Percentiles rank a stretch among this genome's conserved stretches.
Evolutionary conservation across 768 basidiomycete species (phyloP).

Genomic region (Amanita rimosa): DNA sequence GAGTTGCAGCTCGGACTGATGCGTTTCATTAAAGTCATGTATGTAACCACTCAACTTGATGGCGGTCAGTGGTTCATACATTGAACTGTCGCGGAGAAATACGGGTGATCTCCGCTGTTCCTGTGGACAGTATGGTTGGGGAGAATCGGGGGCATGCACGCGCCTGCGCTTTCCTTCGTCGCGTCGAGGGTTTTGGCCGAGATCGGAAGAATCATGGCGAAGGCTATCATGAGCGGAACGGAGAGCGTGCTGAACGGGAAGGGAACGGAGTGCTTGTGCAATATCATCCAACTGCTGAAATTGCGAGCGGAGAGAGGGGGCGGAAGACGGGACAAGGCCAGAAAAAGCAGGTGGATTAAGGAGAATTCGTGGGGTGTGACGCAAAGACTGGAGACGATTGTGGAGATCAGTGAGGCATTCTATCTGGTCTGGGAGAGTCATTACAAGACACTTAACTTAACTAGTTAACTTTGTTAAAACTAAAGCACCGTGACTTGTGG

Average conservation of each 20-base stretch:
- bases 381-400: constrained; percentile 28
- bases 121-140: constrained; percentile 41
- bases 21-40: constrained; percentile 40
- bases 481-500: background rate
- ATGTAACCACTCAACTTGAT: constrained; percentile 43
- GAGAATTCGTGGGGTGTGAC: constrained; percentile 34
- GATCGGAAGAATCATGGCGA: constrained; percentile 35
- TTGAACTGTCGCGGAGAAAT: constrained; percentile 30
- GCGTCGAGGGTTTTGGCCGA: constrained; percentile 33
- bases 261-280: constrained; percentile 34
- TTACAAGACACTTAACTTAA: no score
- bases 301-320: constrained; percentile 22
- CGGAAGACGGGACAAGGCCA: constrained; percentile 10
- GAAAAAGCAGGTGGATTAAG: constrained; percentile 23
- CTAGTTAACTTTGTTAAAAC: no score
- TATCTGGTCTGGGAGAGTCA: constrained; percentile 30
- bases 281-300: constrained; percentile 38
- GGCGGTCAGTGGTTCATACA: constrained; percentile 25
- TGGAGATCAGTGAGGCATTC: constrained; percentile 35
- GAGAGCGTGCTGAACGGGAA: constrained; percentile 48
- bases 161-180: constrained; percentile 47
- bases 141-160: constrained; percentile 46
- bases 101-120: constrained; percentile 27
- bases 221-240: constrained; percentile 44
- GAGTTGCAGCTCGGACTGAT: constrained; percentile 38